These are phyloP conservation scores for Alternaria sp. DNA, from an alignment of 2,329 filamentous ascomycete genomes.

Conservation along the genomic window DNA sequence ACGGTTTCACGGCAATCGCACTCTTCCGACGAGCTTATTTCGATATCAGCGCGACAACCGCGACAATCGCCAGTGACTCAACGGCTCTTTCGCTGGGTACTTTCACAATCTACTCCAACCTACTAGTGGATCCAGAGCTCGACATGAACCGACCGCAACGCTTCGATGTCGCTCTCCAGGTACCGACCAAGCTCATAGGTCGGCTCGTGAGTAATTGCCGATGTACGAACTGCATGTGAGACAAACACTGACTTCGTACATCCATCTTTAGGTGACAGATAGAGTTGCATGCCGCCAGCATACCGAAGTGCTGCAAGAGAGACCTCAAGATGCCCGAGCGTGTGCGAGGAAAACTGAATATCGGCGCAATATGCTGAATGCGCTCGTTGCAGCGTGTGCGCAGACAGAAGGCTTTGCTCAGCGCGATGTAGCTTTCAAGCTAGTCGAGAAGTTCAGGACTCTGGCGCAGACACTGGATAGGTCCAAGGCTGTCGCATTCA, in stretches of 20 bases:
- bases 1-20: background rate
- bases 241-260: too few relatives aligned
- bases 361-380: background rate
- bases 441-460: constrained; percentile 7
- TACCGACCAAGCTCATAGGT: background rate
- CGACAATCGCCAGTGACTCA: background rate
- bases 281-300: background rate
- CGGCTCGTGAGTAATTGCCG: background rate
- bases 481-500: constrained; percentile 4
- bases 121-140: background rate
- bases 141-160: background rate
- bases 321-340: background rate
- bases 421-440: background rate
- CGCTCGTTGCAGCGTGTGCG: background rate
- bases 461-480: background rate
- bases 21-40: background rate
- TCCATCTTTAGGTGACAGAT: background rate
- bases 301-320: background rate
- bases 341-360: background rate
- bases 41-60: background rate
- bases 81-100: background rate
- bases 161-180: background rate
- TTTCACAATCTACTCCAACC: background rate
- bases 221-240: too few relatives aligned
- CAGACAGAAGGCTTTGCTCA: background rate